Conservation (phyloP, 305 asterid species). For the Rubia peregrina region DNA sequence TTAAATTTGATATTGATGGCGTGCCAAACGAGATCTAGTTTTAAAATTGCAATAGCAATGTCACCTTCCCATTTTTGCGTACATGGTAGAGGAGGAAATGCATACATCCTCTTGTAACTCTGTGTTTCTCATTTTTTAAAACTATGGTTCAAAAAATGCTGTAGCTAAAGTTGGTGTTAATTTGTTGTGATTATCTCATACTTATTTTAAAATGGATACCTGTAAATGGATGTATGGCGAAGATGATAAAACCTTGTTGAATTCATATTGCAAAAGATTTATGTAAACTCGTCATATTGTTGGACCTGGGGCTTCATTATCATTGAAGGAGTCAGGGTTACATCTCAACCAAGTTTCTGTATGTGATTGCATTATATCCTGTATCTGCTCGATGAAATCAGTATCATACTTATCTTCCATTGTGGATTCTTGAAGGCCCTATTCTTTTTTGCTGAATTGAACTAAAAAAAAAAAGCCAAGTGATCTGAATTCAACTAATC, state of each 20-base stretch:
- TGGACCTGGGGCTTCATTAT: background rate
- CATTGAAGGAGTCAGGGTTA: background rate
- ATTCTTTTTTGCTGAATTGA: background rate
- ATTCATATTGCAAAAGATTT: background rate
- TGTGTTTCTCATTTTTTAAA: too few species aligned
- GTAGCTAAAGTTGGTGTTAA: background rate
- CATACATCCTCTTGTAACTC: background rate
- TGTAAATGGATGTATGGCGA: background rate
- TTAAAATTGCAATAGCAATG: background rate
- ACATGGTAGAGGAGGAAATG: background rate
- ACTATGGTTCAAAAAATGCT: background rate
- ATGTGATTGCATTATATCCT: background rate
- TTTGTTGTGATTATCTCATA: background rate
- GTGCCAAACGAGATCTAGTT: background rate
- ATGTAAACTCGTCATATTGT: background rate
- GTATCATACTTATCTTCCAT: background rate
- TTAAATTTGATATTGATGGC: background rate
- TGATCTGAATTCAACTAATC: background rate
- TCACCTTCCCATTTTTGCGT: background rate
- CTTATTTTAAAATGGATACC: background rate
- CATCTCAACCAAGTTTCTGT: background rate
- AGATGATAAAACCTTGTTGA: background rate
- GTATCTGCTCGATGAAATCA: background rate
- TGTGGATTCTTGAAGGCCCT: background rate
- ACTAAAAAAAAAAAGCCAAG: too few species aligned